Conservation (phyloP, 225 moss, liverwort and hornwort genomes). For the Sphagnum contortum region DNA sequence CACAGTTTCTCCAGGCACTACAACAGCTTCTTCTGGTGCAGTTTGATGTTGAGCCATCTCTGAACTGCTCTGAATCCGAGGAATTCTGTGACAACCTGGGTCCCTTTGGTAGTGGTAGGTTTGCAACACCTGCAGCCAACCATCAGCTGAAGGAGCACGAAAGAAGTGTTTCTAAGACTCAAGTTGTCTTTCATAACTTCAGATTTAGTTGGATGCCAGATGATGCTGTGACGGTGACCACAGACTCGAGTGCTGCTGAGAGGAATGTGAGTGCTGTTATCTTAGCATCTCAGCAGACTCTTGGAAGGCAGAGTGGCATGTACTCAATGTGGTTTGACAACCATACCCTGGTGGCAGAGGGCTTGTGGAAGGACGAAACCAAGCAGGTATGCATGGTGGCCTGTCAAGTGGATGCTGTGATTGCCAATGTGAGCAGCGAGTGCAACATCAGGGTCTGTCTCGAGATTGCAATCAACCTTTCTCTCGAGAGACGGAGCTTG, state of each 20-base stretch:
- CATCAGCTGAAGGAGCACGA: not conserved
- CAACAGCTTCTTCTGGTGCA: not conserved
- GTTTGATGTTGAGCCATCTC: constrained; percentile 23
- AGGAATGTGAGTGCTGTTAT: constrained; percentile 3
- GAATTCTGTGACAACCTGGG: constrained; percentile 29
- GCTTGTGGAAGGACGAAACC: constrained; percentile 20
- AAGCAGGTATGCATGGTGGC: constrained; percentile 38
- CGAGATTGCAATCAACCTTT: constrained; percentile 17
- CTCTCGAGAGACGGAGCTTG: constrained; percentile 22
- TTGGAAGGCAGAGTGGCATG: too few relatives aligned
- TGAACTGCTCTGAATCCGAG: constrained; percentile 28
- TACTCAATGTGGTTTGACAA: constrained; percentile 13
- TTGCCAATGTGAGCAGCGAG: not conserved
- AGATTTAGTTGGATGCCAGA: constrained; percentile 1
- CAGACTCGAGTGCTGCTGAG: constrained; percentile 29
- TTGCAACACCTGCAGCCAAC: too few relatives aligned
- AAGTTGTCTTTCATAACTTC: constrained; percentile 15
- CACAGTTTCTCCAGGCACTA: constrained; percentile 12
- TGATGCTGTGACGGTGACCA: constrained; percentile 7
- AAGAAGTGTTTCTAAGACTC: constrained; percentile 7
- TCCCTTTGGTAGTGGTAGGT: constrained; percentile 13
- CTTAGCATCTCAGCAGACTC: constrained; percentile 11
- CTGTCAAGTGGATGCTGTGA: constrained; percentile 17
- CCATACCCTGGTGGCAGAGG: constrained; percentile 38
- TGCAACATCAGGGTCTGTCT: constrained; percentile 29